A percentile compares a stretch with the other conserved stretches of the same genome.
These are phyloP conservation scores for Erythrophleum fordii DNA, from an alignment of 306 rosid species.

Conservation along the genomic window DNA sequence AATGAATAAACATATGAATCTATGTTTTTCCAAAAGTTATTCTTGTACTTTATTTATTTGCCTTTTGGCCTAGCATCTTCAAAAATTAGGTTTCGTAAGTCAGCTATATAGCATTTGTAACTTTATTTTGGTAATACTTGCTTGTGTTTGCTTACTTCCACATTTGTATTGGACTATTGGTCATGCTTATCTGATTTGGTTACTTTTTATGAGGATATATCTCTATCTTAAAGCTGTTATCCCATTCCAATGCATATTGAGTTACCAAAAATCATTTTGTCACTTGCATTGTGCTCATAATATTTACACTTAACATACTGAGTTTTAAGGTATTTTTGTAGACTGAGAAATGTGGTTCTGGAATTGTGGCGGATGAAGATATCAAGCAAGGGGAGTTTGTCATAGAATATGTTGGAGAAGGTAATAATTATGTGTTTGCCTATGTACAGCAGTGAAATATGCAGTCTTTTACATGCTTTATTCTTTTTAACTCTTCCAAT, in stretches of 20 bases:
- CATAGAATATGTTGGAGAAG: conserved; percentile 97
- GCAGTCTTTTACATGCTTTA: background rate
- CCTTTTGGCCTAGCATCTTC: background rate
- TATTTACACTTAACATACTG: conserved; percentile 13
- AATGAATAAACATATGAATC: background rate
- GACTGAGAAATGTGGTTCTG: conserved; percentile 98
- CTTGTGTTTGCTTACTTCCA: background rate
- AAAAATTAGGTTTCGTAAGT: conserved; percentile 12
- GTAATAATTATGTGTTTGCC: conserved; percentile 43
- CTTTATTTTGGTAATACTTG: conserved; percentile 5
- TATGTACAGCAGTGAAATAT: background rate
- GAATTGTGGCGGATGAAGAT: conserved; percentile 90
- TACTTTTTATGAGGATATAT: conserved; percentile 5
- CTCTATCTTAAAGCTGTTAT: conserved; percentile 8
- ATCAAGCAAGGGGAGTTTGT: conserved; percentile 88
- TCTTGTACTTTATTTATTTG: conserved; percentile 8
- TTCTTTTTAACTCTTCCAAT: conserved; percentile 28
- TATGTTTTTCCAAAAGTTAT: conserved; percentile 1
- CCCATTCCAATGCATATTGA: background rate
- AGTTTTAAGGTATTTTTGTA: conserved; percentile 52
- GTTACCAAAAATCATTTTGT: conserved; percentile 1
- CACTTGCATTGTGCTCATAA: conserved; percentile 5
- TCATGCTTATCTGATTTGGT: conserved; percentile 8
- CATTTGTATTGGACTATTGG: conserved; percentile 8
- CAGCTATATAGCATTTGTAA: conserved; percentile 11